Base-by-base conservation (phyloP, 805 yeast species). In the Cyberlindnera subsufficiens region DNA sequence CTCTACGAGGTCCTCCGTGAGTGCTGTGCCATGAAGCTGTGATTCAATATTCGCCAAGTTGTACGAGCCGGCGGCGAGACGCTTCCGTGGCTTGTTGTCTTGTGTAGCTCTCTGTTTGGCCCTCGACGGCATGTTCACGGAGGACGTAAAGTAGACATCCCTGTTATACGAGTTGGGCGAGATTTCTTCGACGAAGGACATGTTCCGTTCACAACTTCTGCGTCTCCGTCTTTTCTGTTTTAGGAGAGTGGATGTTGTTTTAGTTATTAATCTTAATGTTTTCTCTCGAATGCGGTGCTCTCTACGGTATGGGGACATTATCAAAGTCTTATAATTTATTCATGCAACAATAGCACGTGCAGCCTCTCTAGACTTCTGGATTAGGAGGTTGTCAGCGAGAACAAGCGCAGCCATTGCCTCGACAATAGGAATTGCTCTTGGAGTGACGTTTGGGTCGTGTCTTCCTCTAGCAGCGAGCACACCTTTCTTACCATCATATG, bases 351-450 rank as follows among this genome's bases (percentile, higher is more conserved):
- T 51, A 33, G 52, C 46, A 42, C 51, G 61, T 35, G 79, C 72
- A 40, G 69, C 75, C 53, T 84, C 88, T 65, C 99, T 80, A 29
- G 96, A 72, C 64, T 86, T 83, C 68, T 91, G 99, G 37, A 90
- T 75, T 68, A 93, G 67, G 44, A 85, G 67, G 43, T 86, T 80
- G 64, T 93, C 99, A 35, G 91, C 91, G 50, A 91, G 66, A 2
- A 88, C 96, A 52, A 93, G 72, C n/a, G 97, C 93, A 38, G 98
- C 78, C 98, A 93, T 91, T 33, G 98, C 87, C 71, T 93, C 99
- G 27, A 93, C 98, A 58, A 93, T 93, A 40, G 99, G 98, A 47
- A 93, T 88, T 32, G 99, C 99, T 65, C 99, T 81, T 52, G 99
- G 99, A 17, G 95, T 95, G 42, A 93, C 99, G 58, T 90, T 87